Percentiles rank a stretch among this genome's conserved stretches.
Conservation (phyloP, 108 stramenopile species). For the Ochromonas danica region DNA sequence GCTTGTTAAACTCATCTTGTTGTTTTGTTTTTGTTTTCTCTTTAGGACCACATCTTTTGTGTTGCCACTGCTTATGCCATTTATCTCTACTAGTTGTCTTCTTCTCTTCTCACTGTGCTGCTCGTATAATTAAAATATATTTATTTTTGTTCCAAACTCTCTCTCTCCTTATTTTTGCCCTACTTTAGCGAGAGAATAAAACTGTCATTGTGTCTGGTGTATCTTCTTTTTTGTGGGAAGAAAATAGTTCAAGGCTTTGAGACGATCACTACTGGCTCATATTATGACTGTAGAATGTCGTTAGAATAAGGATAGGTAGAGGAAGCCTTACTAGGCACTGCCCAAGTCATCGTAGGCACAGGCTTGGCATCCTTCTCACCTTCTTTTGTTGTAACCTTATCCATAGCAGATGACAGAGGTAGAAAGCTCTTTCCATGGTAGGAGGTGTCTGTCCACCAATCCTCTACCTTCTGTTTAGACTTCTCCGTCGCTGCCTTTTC, state of each 20-base stretch:
- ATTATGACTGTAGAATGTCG: too few relatives aligned
- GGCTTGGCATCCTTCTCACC: conserved; percentile 12
- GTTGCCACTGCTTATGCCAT: background rate
- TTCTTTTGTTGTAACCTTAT: conserved; percentile 6
- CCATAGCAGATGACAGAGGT: background rate
- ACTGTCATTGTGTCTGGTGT: too few relatives aligned
- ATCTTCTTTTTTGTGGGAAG: too few relatives aligned
- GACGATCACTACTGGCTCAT: too few relatives aligned
- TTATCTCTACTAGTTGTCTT: background rate
- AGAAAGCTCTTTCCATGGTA: conserved; percentile 5
- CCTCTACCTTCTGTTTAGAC: background rate
- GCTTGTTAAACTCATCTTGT: background rate
- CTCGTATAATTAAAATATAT: too few relatives aligned
- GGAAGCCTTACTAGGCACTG: too few relatives aligned
- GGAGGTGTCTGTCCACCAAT: background rate
- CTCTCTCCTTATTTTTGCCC: too few relatives aligned
- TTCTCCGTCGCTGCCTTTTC: background rate
- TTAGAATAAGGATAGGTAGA: too few relatives aligned
- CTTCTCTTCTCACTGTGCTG: too few relatives aligned
- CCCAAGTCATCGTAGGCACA: background rate
- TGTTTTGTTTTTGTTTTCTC: background rate
- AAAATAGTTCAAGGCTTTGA: too few relatives aligned
- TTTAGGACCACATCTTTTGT: background rate
- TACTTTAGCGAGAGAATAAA: too few relatives aligned
- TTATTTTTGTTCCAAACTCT: too few relatives aligned